These are phyloP conservation scores for Populus hybrid DNA, from an alignment of 441 rosid species.

Conservation along the genomic window DNA sequence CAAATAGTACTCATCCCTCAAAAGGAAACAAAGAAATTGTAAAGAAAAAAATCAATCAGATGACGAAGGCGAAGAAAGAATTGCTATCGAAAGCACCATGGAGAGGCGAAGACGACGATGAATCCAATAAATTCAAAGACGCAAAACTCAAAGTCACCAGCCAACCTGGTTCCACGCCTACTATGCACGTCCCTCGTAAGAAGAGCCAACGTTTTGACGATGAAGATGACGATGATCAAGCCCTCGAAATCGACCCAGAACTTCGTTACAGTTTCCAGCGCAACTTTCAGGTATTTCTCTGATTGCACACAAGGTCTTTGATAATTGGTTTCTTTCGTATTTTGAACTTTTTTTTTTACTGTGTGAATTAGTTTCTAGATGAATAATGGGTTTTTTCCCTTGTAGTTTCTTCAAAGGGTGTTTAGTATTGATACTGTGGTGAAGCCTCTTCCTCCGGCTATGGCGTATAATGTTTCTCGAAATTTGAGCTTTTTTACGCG, in stretches of 20 bases:
- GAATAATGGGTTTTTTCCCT: constrained; percentile 1
- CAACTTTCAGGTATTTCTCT: constrained; percentile 52
- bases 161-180: constrained; percentile 64
- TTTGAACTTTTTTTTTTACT: background rate
- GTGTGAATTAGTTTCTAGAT: background rate
- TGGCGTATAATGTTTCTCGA: constrained; percentile 86
- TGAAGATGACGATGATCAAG: constrained; percentile 42
- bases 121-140: constrained; percentile 52
- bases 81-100: constrained; percentile 79
- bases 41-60: background rate
- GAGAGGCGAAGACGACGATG: constrained; percentile 62
- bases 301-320: background rate
- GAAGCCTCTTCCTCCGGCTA: constrained; percentile 93
- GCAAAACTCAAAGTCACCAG: constrained; percentile 76
- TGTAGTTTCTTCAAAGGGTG: constrained; percentile 84
- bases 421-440: constrained; percentile 90
- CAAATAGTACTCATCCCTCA: background rate
- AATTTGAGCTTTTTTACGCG: constrained; percentile 93
- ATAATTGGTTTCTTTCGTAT: background rate
- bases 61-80: constrained; percentile 65
- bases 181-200: constrained; percentile 79
- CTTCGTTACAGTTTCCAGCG: constrained; percentile 96
- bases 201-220: constrained; percentile 27
- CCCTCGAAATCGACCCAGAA: constrained; percentile 74
- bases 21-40: background rate